Base-by-base conservation (phyloP, 148 eudicot species). In the Agrostemma githago region DNA sequence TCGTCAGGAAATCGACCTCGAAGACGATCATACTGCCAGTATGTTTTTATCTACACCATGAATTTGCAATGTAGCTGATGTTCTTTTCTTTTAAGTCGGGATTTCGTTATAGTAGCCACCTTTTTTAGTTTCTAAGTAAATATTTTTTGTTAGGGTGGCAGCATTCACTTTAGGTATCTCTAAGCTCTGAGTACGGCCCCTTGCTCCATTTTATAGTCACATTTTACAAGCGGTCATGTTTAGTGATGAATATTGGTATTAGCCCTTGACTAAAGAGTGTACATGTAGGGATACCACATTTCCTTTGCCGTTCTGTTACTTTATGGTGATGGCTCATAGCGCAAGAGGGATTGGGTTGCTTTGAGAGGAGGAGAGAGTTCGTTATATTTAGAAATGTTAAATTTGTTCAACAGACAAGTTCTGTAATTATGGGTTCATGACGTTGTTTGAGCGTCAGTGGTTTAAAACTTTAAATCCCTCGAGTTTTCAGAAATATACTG, bases 1-100 rank as follows among this genome's bases (percentile, higher is more conserved):
- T 61, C 90, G 99, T 5, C 85, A 82, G 73, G 92, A 95, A 86
- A 95, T 95, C 68, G 99, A 95, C 78, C 91, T 89, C 21, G 99
- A 95, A 77, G 99, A 95, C 60, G 90, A 95, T 58, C 37, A 82
- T 16, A 92, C 98, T 72, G 89, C 97, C 20, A 68, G 98, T 95
- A 85, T 75, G 86, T 76, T 56, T 69, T 72, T 26, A 5, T 16
- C 8, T 51, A n/a, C 65, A 38, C 2, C 6, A 17, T 38, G 0
- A 7, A 6, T 41, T 66, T 66, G 38, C 43, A 37, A 12, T 37
- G 5, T 12, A 37, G 19, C 41, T 66, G 7, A 41, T 11, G 67
- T 6, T 37, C 11, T 64, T 8, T n/a, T 59, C 21, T 59, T n/a
- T n/a, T 59, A 59, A 19, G 34, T 8, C 6, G 21, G 19, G 19